phyloP scores from a whole-genome alignment of 1,139 yeast genomes.

The Blastobotrys malaysiensis region DNA sequence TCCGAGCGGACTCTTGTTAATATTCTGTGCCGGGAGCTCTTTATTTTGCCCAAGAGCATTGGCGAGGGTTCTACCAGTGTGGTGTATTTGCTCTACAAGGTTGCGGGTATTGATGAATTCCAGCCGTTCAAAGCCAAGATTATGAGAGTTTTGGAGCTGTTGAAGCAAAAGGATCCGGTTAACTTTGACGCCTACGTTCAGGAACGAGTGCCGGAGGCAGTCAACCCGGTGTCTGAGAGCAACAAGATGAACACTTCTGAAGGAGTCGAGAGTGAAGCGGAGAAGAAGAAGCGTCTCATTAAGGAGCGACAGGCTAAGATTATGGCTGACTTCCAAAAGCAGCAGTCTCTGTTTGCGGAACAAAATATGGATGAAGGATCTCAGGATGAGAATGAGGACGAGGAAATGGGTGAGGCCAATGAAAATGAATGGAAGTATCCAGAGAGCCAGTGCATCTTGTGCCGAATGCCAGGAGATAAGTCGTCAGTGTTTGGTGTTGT shows the following conservation, averaged over 20 bases:
- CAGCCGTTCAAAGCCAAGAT: conserved; percentile 12
- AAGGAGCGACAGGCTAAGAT: conserved; percentile 66
- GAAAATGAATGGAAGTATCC: conserved; percentile 62
- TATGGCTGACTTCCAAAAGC: conserved; percentile 65
- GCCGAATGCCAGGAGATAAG: conserved; percentile 73
- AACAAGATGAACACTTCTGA: conserved; percentile 7
- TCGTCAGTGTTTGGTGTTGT: conserved; percentile 75
- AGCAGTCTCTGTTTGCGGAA: conserved; percentile 65
- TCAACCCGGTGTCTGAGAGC: background rate
- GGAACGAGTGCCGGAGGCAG: background rate
- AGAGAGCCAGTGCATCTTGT: conserved; percentile 75
- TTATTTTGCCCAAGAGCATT: background rate
- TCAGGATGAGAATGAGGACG: conserved; percentile 27
- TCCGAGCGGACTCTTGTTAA: conserved; percentile 5
- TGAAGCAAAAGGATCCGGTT: conserved; percentile 12
- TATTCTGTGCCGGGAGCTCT: background rate
- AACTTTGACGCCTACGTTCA: conserved; percentile 5
- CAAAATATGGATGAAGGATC: conserved; percentile 34
- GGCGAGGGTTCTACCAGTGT: conserved; percentile 5
- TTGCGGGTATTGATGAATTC: conserved; percentile 10
- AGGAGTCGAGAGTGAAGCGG: conserved; percentile 42
- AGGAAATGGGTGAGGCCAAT: conserved; percentile 23
- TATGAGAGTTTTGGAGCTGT: conserved; percentile 15
- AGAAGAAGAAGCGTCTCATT: conserved; percentile 62
- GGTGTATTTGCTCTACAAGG: conserved; percentile 10